phyloP scores from a whole-genome alignment of 768 basidiomycete genomes.

The Pulveroboletus frians region DNA sequence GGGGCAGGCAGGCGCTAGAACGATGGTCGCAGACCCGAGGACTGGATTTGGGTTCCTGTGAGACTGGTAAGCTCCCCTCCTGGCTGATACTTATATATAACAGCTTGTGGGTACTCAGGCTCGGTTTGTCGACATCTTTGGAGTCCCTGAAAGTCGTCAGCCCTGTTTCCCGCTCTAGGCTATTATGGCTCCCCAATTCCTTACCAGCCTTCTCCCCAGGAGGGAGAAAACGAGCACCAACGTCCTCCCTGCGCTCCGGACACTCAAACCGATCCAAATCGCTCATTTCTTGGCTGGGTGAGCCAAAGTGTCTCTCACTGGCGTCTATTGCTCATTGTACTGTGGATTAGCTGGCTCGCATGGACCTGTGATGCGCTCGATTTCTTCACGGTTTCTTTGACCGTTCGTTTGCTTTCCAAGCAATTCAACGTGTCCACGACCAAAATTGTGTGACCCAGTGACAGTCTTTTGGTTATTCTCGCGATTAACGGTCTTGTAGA shows the following conservation, averaged over 20 bases:
- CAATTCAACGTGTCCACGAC: slow-evolving; percentile 44
- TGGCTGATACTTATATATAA: slow-evolving; percentile 4
- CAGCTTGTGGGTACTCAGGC: not conserved
- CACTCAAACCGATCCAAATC: slow-evolving; percentile 50
- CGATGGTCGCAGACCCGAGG: not conserved
- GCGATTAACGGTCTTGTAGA: slow-evolving; percentile 31
- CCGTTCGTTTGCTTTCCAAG: slow-evolving; percentile 38
- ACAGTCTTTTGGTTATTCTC: not conserved
- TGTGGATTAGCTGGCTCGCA: slow-evolving; percentile 60
- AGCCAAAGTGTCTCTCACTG: not conserved
- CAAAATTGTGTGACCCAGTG: slow-evolving; percentile 37
- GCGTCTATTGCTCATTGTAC: not conserved
- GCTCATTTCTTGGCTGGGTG: slow-evolving; percentile 58
- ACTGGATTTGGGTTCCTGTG: slow-evolving; percentile 11
- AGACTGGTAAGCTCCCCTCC: slow-evolving; percentile 7
- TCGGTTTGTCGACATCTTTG: not conserved
- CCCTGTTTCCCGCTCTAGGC: not conserved
- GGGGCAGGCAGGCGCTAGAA: slow-evolving; percentile 1
- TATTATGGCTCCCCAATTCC: slow-evolving; percentile 31
- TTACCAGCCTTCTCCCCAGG: slow-evolving; percentile 45
- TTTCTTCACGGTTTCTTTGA: slow-evolving; percentile 74
- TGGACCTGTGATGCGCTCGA: slow-evolving; percentile 88
- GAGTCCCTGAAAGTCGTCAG: not conserved
- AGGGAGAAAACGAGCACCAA: slow-evolving; percentile 38
- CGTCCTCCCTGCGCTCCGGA: slow-evolving; percentile 38